A percentile compares a stretch with the other conserved stretches of the same genome.
These are phyloP conservation scores for Psilocybe tampanensis DNA, from an alignment of 768 basidiomycete genomes.

Conservation along the genomic window DNA sequence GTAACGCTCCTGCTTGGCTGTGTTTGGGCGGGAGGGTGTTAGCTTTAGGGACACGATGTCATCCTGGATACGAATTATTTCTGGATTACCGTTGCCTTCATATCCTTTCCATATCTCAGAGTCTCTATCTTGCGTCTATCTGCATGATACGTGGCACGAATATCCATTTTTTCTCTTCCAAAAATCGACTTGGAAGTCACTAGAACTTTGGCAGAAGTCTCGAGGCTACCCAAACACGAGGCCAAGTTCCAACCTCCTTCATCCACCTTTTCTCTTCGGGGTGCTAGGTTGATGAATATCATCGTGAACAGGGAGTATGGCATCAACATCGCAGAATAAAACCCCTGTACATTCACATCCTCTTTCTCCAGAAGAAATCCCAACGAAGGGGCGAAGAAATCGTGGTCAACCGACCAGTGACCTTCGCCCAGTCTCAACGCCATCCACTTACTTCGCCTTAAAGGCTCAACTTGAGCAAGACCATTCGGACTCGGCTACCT, in stretches of 20 bases:
- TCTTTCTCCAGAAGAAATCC: conserved; percentile 59
- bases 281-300: neutral
- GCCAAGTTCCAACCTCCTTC: neutral
- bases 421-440: conserved; percentile 24
- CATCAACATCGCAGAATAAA: conserved; percentile 43
- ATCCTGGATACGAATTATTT: neutral
- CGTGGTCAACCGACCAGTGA: conserved; percentile 33
- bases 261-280: neutral
- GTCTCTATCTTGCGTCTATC: neutral
- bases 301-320: conserved; percentile 23
- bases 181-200: neutral
- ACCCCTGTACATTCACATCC: conserved; percentile 76
- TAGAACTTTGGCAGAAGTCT: neutral
- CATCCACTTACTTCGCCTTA: conserved; percentile 60
- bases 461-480: conserved; percentile 62
- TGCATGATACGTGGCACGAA: neutral
- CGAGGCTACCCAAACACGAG: neutral
- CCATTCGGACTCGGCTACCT: conserved; percentile 30
- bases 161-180: neutral
- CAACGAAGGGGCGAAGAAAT: conserved; percentile 48
- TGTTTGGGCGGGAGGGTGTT: neutral
- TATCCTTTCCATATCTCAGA: neutral
- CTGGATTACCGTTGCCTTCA: neutral
- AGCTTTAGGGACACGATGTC: neutral
- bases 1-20: neutral